Evolutionary conservation across 495 filamentous ascomycete genomes (phyloP), one percentile per base, ranked within the genome.

Genomic region (Penicillium roqueforti): DNA sequence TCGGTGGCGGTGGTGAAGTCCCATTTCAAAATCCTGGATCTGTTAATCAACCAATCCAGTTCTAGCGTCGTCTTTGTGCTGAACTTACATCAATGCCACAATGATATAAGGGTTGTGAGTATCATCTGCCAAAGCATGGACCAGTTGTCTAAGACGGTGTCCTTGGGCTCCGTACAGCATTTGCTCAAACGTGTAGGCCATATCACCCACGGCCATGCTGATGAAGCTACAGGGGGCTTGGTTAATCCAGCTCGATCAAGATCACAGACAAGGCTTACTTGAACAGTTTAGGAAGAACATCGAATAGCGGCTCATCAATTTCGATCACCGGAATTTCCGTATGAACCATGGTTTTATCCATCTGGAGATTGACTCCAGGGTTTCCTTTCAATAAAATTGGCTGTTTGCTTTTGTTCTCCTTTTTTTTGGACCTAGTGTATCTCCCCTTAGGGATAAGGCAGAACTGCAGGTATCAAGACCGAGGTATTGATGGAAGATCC

Each of bases 161-260:
- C 86, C 86, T 18, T 79, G 79, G 22, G 82, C 70, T 3, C 83
- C 83, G 14, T 82, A 87, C 48, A 87, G 77, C 38, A 95, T 79
- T 63, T 93, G 86, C 51, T 93, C 90, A 61, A 92, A 93, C 23
- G 85, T 88, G 63, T 83, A 80, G 10, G 87, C 83, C 32, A 83
- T 74, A 29, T 82, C 76, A n/a, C 65, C 62, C 28, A 95, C 79
- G 3, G 82, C 80, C 26, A 83, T 78, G 41, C 86, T 88, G 63
- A 55, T 47, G 20, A 55, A 60, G 37, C 63, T 65, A 47, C 2
- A 39, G n/a, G 19, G 3, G 34, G 2, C 6, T n/a, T n/a, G 20
- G 23, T 18, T 23, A 45, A 29, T 25, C 16, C n/a, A 18, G 37
- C 23, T 48, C 22, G n/a, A 25, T 11, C 23, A 34, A 11, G 5